Conservation (phyloP, 306 rosid species). For the Psophocarpus tetragonolobus region DNA sequence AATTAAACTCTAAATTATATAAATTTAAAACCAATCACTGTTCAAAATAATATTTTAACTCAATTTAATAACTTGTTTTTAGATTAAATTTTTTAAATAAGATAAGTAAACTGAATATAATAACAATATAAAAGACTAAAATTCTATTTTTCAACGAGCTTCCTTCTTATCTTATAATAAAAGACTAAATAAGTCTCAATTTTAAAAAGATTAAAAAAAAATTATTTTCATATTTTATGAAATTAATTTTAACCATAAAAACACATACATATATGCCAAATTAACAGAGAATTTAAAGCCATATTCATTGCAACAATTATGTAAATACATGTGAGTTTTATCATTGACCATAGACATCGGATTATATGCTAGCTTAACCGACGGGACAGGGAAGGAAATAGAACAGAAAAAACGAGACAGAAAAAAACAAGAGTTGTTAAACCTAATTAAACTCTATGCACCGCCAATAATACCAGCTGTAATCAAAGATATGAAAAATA, state of each 20-base stretch:
- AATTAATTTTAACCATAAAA: neutral
- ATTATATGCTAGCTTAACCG: slow-evolving; percentile 47
- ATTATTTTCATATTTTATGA: neutral
- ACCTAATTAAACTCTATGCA: slow-evolving; percentile 31
- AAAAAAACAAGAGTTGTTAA: slow-evolving; percentile 30
- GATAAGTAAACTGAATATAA: no score
- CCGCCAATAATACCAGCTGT: neutral
- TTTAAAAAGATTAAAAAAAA: neutral
- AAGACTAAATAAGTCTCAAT: no score
- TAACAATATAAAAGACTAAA: no score
- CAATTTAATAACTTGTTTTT: no score
- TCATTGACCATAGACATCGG: slow-evolving; percentile 30
- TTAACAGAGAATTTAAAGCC: slow-evolving; percentile 13
- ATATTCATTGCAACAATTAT: neutral
- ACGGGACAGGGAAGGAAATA: slow-evolving; percentile 38
- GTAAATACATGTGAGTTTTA: slow-evolving; percentile 27
- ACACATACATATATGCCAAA: neutral
- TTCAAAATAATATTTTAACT: no score
- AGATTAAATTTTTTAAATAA: no score
- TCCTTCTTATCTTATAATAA: no score
- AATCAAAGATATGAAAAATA: neutral
- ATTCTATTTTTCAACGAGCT: no score
- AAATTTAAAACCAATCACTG: no score
- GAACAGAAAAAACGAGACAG: neutral
- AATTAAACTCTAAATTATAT: no score